phyloP scores from a whole-genome alignment of 306 rosid genomes.

The Carpinus fangiana region DNA sequence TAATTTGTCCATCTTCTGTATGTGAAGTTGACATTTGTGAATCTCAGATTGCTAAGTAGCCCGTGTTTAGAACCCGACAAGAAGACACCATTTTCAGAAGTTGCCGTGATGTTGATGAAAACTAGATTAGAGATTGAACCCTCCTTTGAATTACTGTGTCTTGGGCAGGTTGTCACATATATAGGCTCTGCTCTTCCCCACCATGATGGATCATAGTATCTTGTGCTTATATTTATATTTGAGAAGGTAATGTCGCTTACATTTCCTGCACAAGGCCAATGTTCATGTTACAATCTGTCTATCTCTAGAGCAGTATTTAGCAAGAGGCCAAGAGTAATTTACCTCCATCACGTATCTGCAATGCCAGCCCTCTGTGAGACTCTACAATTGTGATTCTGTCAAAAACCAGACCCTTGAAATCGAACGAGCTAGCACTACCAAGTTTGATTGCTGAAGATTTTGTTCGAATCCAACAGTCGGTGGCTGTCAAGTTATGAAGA shows the following conservation, averaged over 20 bases:
- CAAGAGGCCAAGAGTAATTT: not conserved
- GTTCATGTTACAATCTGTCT: no score
- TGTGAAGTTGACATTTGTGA: slow-evolving; percentile 66
- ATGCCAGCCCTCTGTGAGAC: slow-evolving; percentile 85
- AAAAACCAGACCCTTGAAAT: slow-evolving; percentile 65
- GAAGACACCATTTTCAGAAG: slow-evolving; percentile 84
- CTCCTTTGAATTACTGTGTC: slow-evolving; percentile 62
- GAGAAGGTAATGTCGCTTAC: slow-evolving; percentile 85
- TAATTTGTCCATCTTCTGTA: slow-evolving; percentile 64
- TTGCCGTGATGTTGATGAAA: slow-evolving; percentile 73
- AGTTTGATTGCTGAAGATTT: slow-evolving; percentile 91
- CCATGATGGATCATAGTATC: slow-evolving; percentile 91
- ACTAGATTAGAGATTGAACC: slow-evolving; percentile 75
- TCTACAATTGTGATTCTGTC: slow-evolving; percentile 83
- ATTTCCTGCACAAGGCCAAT: slow-evolving; percentile 58
- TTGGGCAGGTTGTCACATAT: slow-evolving; percentile 76
- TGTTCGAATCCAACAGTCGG: slow-evolving; percentile 77
- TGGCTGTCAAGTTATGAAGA: slow-evolving; percentile 64
- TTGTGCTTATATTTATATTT: slow-evolving; percentile 83
- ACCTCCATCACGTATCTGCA: slow-evolving; percentile 99
- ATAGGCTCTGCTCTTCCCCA: slow-evolving; percentile 99
- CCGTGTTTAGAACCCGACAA: slow-evolving; percentile 81
- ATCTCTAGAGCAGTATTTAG: not conserved
- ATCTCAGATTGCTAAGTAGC: slow-evolving; percentile 64
- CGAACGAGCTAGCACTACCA: slow-evolving; percentile 87